Base-by-base conservation (phyloP, 768 basidiomycete species). In the Boletus vinaceobasis region DNA sequence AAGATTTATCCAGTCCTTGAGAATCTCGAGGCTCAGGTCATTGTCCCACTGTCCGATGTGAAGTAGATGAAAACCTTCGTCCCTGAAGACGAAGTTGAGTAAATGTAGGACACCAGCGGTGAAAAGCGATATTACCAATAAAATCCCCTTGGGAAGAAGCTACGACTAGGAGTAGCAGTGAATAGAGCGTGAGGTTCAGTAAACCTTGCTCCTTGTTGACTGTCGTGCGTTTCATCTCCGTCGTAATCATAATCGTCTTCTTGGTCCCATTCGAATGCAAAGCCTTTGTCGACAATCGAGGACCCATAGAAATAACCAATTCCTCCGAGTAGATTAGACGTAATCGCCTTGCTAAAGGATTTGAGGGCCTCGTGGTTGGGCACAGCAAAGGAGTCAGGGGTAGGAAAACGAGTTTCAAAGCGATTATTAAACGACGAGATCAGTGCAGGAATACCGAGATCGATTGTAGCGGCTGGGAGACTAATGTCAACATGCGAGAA, bases 91-190 rank as follows among this genome's bases (percentile, higher is more conserved):
- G 56, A 49, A 44, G 19, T 23, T 50, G 26, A 53, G 48, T 27
- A 13, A 44, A 40, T 35, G 35, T 53, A 43, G 29, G 40, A 43
- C 33, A 17, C 13, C n/a, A 45, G 7, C 1, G 4, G 7, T 29
- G 26, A 53, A 51, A 31, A 43, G 14, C n/a, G n/a, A 45, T 42
- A 68, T 48, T 70, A 90, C 90, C 95, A 98, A 71, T 98, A 98
- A 73, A 98, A 98, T 17, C 95, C 95, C 68, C 95, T 79, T 0
- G 95, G 95, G 77, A 98, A 98, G 77, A 98, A 98, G 61, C 93
- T 93, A 35, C 96, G 80, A 66, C 93, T 96, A 5, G 95, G 95
- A 0, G 96, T 98, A 1, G 92, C 94, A 8, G 95, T 96, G 59
- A 97, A 72, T 19, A 98, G 73, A 19, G 84, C 82, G 55, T 77